Base-by-base conservation (phyloP, 495 filamentous ascomycete genomes). In the Aspergillus cristatus region DNA sequence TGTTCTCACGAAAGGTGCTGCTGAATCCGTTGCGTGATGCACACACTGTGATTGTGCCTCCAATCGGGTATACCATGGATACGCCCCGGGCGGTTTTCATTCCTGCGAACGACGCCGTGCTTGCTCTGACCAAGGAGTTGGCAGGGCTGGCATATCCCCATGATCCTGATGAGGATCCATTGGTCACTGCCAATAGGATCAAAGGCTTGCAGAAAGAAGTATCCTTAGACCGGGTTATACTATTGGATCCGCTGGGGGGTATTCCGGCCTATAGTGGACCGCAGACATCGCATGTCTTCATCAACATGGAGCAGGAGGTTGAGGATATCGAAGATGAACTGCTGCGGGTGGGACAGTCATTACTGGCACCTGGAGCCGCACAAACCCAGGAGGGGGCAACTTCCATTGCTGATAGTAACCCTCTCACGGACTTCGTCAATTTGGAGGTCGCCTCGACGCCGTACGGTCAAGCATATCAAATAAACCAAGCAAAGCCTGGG, bases 251-350 rank as follows among this genome's bases (percentile, higher is more conserved):
- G 0, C 54, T 84, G 2, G 91, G 91, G 4, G 91, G 93, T 6
- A 88, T 91, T 35, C 93, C 91, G 1, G 71, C 82, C 0, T 70
- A 65, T 35, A 73, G 74, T 28, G 72, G 78, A 12, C 74, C 73
- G 0, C 74, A 82, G 28, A 72, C 74, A 7, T 79, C 83, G 11
- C 85, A 95, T 51, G 75, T 95, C 3, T 99, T 96, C 55, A 74
- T 99, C 56, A 99, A 99, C 48, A 72, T 99, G 48, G 84, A 94
- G 53, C 87, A 97, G 51, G 88, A 99, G 46, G 94, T 79, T 51
- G 58, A 70, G 2, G 67, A 71, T 20, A 81, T 94, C 22, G 60
- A 68, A 35, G 51, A 70, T 1, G 74, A 86, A 40, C 65, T 98
- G 7, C 44, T 50, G 11, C 41, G 45, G 30, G 40, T 47, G 16